Base-by-base conservation (phyloP, 768 basidiomycete species). In the Mycena alexandri region DNA sequence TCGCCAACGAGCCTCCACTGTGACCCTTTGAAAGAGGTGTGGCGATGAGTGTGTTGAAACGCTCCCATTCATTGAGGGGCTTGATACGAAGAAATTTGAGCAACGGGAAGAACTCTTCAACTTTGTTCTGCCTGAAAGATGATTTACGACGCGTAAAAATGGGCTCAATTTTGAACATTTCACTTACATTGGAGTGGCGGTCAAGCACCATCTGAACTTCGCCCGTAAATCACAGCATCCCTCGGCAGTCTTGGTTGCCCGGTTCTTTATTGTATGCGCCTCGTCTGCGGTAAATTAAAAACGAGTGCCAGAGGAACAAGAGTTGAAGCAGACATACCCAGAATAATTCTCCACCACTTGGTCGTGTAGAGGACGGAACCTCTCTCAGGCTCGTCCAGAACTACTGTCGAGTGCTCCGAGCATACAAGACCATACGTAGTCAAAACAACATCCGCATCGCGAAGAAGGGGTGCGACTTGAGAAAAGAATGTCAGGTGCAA, bases 231-330 rank as follows among this genome's bases (percentile, higher is more conserved):
- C 90, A 64, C 87, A 93, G 65, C 94, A 94, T 0, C 93, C 95
- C 44, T 89, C 82, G 3, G 94, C 89, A 22, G 86, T 87, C 74
- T 94, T 93, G 0, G 91, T 93, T 25, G 85, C 89, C 57, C 87
- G 82, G 71, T 95, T 95, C 82, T 96, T 96, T 82, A 98, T 97
- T 69, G 91, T 93, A 75, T 98, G 96, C 0, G 95, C 96, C 75
- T 98, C 95, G 74, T 98, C 96, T 93, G 57, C 17, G 34, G 21
- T 13, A 8, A 14, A 22, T 38, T 13, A 43, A 17, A 8, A 22
- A 17, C 42, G 14, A 42, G 41, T 21, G 17, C 17, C 12, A n/a
- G 3, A n/a, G 19, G 4, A 16, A 4, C 34, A 36, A 33, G 9
- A 38, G n/a, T 22, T 38, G 12, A n/a, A n/a, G n/a, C n/a, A 17